A percentile compares a stretch with the other conserved stretches of the same genome.
Conservation (phyloP, 129 eudicot genomes). For the Pseudognaphalium luteoalbum region DNA sequence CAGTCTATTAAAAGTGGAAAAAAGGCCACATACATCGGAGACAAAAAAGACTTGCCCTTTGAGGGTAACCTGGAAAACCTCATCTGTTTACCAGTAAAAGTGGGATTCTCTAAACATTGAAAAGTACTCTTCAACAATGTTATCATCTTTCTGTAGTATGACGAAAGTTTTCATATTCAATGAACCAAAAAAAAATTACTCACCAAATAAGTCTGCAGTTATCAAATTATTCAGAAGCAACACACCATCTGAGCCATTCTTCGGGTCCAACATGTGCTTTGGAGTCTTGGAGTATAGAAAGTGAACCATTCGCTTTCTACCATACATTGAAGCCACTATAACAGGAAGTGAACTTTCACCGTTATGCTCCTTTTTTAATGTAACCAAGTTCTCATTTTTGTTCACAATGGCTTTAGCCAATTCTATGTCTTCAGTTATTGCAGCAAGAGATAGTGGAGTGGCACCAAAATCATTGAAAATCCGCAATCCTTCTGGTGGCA, state of each 20-base stretch:
- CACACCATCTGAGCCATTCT: slow-evolving; percentile 38
- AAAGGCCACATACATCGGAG: too few relatives aligned
- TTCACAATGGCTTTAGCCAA: slow-evolving; percentile 37
- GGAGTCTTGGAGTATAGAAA: slow-evolving; percentile 51
- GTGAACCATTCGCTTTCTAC: slow-evolving; percentile 47
- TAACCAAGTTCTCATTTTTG: slow-evolving; percentile 36
- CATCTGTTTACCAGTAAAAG: background rate
- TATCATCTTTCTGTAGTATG: background rate
- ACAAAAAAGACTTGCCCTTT: too few relatives aligned
- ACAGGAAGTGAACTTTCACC: slow-evolving; percentile 50
- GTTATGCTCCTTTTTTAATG: slow-evolving; percentile 21
- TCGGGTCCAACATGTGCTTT: slow-evolving; percentile 33
- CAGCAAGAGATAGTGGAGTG: slow-evolving; percentile 49
- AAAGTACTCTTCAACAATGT: background rate
- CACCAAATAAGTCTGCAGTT: slow-evolving; percentile 55
- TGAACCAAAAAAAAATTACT: slow-evolving; percentile 15
- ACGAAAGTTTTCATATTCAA: background rate
- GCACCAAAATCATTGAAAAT: slow-evolving; percentile 43
- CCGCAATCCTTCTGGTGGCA: slow-evolving; percentile 33
- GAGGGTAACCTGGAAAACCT: too few relatives aligned
- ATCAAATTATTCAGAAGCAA: slow-evolving; percentile 47
- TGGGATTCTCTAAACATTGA: background rate
- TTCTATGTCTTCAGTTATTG: slow-evolving; percentile 31
- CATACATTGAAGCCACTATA: slow-evolving; percentile 53
- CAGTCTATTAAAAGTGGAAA: too few relatives aligned